Percentiles rank a stretch among this genome's conserved stretches.
Conservation (phyloP, 805 yeast genomes). For the Yarrowia deformans region DNA sequence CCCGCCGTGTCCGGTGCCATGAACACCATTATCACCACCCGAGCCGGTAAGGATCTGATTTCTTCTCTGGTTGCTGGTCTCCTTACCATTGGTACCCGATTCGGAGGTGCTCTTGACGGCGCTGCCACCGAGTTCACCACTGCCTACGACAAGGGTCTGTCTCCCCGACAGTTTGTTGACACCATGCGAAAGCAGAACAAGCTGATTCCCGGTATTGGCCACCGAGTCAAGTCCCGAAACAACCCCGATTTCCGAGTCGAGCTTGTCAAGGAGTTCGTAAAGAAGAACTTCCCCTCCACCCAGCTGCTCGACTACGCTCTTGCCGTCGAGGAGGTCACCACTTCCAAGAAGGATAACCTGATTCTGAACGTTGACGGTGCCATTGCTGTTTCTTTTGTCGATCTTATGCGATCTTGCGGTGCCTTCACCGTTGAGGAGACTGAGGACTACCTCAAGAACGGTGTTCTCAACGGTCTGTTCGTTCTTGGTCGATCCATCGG, state of each 20-base stretch:
- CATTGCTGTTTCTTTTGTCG: constrained; percentile 56
- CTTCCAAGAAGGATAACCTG: constrained; percentile 58
- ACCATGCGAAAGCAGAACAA: constrained; percentile 58
- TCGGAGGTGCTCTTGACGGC: constrained; percentile 58
- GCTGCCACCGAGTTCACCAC: constrained; percentile 57
- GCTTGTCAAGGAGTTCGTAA: constrained; percentile 56
- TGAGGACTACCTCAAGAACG: constrained; percentile 56
- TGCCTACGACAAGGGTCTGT: constrained; percentile 55
- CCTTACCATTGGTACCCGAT: constrained; percentile 56
- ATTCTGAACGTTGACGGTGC: constrained; percentile 58
- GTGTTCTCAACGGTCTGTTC: constrained; percentile 57
- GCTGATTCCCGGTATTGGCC: constrained; percentile 58
- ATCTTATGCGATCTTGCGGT: constrained; percentile 55
- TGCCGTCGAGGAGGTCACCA: constrained; percentile 58
- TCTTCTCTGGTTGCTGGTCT: constrained; percentile 57
- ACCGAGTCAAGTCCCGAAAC: constrained; percentile 57
- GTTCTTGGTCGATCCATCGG: constrained; percentile 58
- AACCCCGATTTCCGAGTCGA: constrained; percentile 59
- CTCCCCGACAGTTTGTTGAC: constrained; percentile 57
- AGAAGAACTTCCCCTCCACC: constrained; percentile 56
- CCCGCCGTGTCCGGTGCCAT: constrained; percentile 59
- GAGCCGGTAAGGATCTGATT: constrained; percentile 58
- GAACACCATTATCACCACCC: constrained; percentile 58
- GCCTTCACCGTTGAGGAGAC: constrained; percentile 57
- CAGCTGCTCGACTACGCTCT: constrained; percentile 55